These are phyloP conservation scores for Aspergillus tanneri DNA, from an alignment of 2,329 filamentous ascomycete genomes.

Conservation along the genomic window DNA sequence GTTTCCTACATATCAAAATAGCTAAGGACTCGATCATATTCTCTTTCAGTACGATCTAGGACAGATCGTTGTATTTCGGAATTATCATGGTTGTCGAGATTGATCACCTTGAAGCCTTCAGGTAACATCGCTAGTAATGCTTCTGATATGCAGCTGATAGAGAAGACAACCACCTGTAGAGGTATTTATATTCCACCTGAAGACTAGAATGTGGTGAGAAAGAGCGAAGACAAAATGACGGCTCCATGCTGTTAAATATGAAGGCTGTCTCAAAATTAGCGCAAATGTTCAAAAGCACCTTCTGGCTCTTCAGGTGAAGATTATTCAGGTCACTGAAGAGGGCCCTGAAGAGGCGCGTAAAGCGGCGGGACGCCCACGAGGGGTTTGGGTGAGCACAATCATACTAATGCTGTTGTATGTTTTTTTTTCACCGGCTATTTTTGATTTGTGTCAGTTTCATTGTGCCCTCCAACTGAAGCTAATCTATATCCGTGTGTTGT, in stretches of 20 bases:
- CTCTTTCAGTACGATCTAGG: neutral
- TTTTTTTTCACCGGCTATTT: no score
- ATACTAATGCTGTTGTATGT: slow-evolving; percentile 1
- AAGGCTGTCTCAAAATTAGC: neutral
- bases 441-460: no score
- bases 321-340: neutral
- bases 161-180: no score
- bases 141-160: no score
- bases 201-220: no score
- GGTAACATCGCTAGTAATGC: no score
- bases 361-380: neutral
- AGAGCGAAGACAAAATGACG: neutral
- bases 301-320: neutral
- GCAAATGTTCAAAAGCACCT: neutral
- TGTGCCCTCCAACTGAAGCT: no score
- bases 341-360: neutral
- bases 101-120: neutral
- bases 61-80: slow-evolving; percentile 1
- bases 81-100: slow-evolving; percentile 5
- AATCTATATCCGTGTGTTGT: no score
- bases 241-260: neutral
- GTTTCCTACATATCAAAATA: neutral
- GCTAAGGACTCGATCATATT: neutral
- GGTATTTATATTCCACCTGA: no score
- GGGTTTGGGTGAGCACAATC: neutral